Evolutionary conservation across 805 yeast species (phyloP).

Genomic region (Metschnikowia anglica): DNA sequence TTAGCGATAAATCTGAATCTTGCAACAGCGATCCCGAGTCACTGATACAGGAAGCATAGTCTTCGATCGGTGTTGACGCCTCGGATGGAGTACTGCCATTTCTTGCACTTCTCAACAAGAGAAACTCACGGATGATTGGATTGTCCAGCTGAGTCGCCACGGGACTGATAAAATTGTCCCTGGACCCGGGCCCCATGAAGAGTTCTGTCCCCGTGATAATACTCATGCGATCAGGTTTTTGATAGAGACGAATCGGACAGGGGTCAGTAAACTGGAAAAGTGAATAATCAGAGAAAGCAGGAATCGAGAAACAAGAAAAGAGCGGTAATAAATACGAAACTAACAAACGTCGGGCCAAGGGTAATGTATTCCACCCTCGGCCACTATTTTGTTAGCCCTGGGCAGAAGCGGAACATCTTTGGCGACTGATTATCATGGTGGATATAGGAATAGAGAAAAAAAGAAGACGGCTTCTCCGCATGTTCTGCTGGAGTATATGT

Average conservation of each 20-base stretch:
- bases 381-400: background rate
- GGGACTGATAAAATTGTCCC: background rate
- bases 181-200: background rate
- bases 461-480: background rate
- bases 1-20: conserved; percentile 3
- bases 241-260: too few species aligned
- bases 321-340: too few species aligned
- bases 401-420: background rate
- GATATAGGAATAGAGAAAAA: background rate
- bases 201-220: background rate
- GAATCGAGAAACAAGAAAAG: too few species aligned
- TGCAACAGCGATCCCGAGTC: conserved; percentile 8
- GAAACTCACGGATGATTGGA: conserved; percentile 7
- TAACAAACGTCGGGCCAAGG: too few species aligned
- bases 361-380: background rate
- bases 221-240: too few species aligned
- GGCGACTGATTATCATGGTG: background rate
- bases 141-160: background rate
- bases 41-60: background rate
- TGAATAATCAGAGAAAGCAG: too few species aligned
- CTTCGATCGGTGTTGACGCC: background rate
- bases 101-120: conserved; percentile 1
- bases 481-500: conserved; percentile 4
- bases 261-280: too few species aligned
- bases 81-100: background rate